A percentile compares a stretch with the other conserved stretches of the same genome.
Conservation (phyloP, 2,329 filamentous ascomycete genomes). For the Sclerotinia glacialis region DNA sequence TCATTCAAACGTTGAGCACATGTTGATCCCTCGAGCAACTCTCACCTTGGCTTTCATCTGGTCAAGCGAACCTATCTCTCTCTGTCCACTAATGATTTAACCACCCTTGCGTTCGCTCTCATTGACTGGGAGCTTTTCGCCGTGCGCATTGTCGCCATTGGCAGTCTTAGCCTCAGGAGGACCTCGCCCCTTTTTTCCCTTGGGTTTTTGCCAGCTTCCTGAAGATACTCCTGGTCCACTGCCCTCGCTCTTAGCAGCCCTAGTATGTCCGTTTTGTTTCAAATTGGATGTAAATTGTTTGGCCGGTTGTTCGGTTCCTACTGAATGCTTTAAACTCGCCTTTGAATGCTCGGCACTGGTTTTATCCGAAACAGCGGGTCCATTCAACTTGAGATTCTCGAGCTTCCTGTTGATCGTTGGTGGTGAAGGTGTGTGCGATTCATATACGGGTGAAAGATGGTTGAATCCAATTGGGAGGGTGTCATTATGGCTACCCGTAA, state of each 20-base stretch:
- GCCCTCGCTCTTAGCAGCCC: conserved; percentile 54
- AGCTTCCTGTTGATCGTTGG: conserved; percentile 58
- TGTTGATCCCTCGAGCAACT: neutral
- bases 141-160: conserved; percentile 44
- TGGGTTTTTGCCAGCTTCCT: conserved; percentile 59
- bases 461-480: conserved; percentile 34
- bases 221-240: conserved; percentile 34
- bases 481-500: conserved; percentile 33
- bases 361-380: conserved; percentile 24
- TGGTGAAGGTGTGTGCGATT: conserved; percentile 69
- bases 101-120: conserved; percentile 63
- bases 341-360: conserved; percentile 27
- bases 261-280: conserved; percentile 53
- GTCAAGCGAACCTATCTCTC: neutral
- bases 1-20: neutral
- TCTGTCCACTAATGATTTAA: conserved; percentile 38
- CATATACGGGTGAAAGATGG: conserved; percentile 70
- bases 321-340: conserved; percentile 31
- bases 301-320: conserved; percentile 41
- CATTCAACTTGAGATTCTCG: conserved; percentile 40
- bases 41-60: conserved; percentile 2
- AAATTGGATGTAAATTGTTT: conserved; percentile 28
- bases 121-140: conserved; percentile 56
- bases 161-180: conserved; percentile 47
- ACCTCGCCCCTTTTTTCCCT: conserved; percentile 50